Conservation (phyloP, 495 filamentous ascomycete species). For the Penicillium daleae region DNA sequence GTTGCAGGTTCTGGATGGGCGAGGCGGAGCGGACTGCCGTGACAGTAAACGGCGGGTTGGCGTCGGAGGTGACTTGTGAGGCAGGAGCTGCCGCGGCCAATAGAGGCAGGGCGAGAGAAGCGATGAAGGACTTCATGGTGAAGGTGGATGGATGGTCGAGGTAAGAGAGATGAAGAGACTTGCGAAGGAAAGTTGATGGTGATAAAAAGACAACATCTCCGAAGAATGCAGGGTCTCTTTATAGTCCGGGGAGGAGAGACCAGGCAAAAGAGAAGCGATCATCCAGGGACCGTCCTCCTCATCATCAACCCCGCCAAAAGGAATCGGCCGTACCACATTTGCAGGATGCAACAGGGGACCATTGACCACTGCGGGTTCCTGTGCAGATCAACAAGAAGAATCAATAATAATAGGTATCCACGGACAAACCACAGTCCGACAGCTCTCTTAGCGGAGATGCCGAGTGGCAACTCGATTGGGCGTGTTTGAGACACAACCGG, state of each 20-base stretch:
- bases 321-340: background rate
- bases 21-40: slow-evolving; percentile 46
- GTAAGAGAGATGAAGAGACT: background rate
- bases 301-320: slow-evolving; percentile 10
- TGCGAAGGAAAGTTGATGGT: too few species aligned
- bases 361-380: too few species aligned
- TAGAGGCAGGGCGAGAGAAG: slow-evolving; percentile 36
- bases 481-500: slow-evolving; percentile 17
- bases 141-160: background rate
- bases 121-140: slow-evolving; percentile 37
- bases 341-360: background rate
- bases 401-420: too few species aligned
- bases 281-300: background rate
- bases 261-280: background rate
- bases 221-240: slow-evolving; percentile 14
- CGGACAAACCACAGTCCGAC: background rate
- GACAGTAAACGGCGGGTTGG: slow-evolving; percentile 36
- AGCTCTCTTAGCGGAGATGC: slow-evolving; percentile 8
- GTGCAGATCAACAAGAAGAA: too few species aligned
- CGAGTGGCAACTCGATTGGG: slow-evolving; percentile 18
- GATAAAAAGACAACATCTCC: background rate
- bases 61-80: slow-evolving; percentile 4
- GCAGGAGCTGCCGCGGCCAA: slow-evolving; percentile 36
- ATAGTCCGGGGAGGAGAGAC: background rate
- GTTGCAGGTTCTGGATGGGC: slow-evolving; percentile 43